Evolutionary conservation across 805 yeast species (phyloP).

Genomic region (Peterozyma toletana): DNA sequence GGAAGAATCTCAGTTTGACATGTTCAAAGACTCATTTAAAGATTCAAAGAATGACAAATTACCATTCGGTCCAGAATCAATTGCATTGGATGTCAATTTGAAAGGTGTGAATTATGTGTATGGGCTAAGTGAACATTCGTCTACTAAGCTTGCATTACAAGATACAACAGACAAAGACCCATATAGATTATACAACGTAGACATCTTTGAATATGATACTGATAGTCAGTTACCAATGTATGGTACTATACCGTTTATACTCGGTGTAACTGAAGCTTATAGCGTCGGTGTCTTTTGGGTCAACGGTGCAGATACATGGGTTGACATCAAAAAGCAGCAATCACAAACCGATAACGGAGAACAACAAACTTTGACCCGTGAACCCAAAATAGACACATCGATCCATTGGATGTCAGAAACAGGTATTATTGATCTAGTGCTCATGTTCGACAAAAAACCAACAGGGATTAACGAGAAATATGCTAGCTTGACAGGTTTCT

Average conservation of each 20-base stretch:
- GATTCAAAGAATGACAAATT: conserved; percentile 60
- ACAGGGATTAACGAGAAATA: conserved; percentile 50
- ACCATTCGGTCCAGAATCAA: conserved; percentile 84
- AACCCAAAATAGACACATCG: conserved; percentile 19
- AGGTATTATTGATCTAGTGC: conserved; percentile 72
- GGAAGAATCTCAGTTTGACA: conserved; percentile 57
- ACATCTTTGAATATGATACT: conserved; percentile 87
- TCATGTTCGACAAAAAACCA: conserved; percentile 54
- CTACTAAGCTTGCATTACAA: conserved; percentile 67
- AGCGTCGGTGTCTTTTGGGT: conserved; percentile 86
- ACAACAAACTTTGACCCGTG: conserved; percentile 8
- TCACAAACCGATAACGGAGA: conserved; percentile 9
- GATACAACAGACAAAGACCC: conserved; percentile 67
- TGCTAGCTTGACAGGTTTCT: conserved; percentile 65
- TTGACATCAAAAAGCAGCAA: conserved; percentile 52
- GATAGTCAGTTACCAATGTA: conserved; percentile 87
- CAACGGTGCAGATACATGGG: conserved; percentile 87
- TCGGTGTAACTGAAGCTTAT: conserved; percentile 51
- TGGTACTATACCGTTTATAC: conserved; percentile 86
- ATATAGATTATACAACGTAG: conserved; percentile 86
- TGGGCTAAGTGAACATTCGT: conserved; percentile 93
- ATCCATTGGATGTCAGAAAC: conserved; percentile 95
- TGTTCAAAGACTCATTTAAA: conserved; percentile 64
- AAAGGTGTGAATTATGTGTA: conserved; percentile 55
- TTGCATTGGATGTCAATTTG: conserved; percentile 73